Conservation (phyloP, 169 alveolate species). For the Cryptosporidium ubiquitum region DNA sequence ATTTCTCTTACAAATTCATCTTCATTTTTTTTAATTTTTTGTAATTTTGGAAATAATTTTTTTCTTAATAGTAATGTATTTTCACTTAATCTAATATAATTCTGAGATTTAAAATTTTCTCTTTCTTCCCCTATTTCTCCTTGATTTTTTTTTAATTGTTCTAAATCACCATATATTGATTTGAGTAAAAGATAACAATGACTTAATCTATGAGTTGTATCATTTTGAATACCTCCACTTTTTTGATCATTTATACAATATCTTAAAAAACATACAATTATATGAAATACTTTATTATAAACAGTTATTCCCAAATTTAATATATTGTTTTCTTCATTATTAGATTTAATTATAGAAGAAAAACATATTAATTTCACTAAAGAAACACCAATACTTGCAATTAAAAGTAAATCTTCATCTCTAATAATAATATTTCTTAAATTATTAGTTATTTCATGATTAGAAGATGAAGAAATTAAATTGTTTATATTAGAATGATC, state of each 20-base stretch:
- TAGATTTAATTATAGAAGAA: neutral
- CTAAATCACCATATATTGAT: slow-evolving; percentile 32
- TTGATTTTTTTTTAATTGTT: neutral
- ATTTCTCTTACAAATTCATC: neutral
- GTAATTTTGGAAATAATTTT: slow-evolving; percentile 3
- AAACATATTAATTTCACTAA: slow-evolving; percentile 15
- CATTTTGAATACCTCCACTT: slow-evolving; percentile 66
- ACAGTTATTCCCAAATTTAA: neutral
- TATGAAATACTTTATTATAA: slow-evolving; percentile 29
- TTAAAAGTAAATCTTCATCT: slow-evolving; percentile 41
- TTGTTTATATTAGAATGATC: neutral
- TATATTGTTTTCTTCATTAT: neutral
- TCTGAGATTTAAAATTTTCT: neutral
- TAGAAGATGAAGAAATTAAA: too few species aligned
- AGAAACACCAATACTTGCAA: slow-evolving; percentile 62
- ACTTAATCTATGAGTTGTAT: slow-evolving; percentile 46
- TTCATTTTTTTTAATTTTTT: neutral
- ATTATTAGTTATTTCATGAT: too few species aligned
- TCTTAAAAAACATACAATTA: slow-evolving; percentile 49
- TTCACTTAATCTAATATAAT: neutral
- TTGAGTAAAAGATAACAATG: slow-evolving; percentile 42
- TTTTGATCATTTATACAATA: slow-evolving; percentile 33
- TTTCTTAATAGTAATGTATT: neutral
- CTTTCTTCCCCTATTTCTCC: neutral
- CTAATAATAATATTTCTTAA: slow-evolving; percentile 30